These are phyloP conservation scores for Gaeumannomyces tritici DNA, from an alignment of 2,329 filamentous ascomycete species.

Conservation along the genomic window DNA sequence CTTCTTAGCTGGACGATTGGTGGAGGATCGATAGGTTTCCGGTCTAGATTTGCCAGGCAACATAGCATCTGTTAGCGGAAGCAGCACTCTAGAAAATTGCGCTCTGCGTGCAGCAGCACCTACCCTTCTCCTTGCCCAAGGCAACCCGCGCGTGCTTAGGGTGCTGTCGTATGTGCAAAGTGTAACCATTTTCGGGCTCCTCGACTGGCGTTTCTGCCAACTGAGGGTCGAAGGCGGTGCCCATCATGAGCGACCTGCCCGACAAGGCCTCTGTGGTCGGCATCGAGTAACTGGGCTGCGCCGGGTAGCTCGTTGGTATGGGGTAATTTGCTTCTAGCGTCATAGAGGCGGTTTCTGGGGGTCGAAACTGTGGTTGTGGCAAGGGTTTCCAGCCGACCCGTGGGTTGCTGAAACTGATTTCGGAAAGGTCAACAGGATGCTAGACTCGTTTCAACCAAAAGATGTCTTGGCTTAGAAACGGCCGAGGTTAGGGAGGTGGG, in stretches of 20 bases:
- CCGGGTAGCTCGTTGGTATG: not conserved
- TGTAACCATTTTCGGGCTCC: slow-evolving; percentile 12
- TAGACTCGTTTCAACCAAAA: no score
- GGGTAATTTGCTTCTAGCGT: not conserved
- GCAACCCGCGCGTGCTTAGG: slow-evolving; percentile 59
- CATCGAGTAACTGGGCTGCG: not conserved
- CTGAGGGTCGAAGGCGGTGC: not conserved
- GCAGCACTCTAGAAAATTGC: not conserved
- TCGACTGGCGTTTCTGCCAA: not conserved
- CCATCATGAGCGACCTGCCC: not conserved
- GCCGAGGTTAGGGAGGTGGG: not conserved
- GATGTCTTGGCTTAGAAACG: no score
- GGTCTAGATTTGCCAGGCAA: slow-evolving; percentile 37
- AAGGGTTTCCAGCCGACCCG: not conserved
- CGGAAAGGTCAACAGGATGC: no score
- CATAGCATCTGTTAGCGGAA: not conserved
- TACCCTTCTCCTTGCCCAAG: slow-evolving; percentile 68
- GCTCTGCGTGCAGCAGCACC: slow-evolving; percentile 6
- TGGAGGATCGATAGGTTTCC: slow-evolving; percentile 82
- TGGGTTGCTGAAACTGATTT: no score
- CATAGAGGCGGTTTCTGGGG: not conserved
- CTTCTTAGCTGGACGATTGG: slow-evolving; percentile 67
- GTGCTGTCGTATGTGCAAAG: slow-evolving; percentile 47
- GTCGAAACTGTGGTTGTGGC: not conserved
- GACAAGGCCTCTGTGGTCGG: not conserved